Evolutionary conservation across 108 stramenopile genomes (phyloP), one percentile per base, ranked within the genome.

Genomic region (Aurantiochytrium sp.): DNA sequence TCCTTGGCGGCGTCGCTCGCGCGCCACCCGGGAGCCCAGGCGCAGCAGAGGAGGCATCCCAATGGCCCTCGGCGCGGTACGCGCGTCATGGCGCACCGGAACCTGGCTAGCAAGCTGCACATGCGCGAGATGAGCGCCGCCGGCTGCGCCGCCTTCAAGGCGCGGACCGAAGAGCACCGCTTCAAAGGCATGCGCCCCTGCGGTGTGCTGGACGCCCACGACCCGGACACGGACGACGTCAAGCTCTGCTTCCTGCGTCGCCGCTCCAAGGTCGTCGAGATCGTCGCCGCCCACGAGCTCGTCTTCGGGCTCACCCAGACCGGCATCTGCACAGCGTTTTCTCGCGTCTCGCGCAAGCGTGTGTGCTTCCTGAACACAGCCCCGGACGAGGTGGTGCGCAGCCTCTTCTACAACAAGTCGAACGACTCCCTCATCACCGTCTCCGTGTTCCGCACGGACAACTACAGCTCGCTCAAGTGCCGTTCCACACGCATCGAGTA

Each of bases 401-500:
- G 73, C 45, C 73, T 81, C 42, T 81, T 81, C 32, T 81, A 81
- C 73, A 81, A 81, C 73, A 81, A 81, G 3, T 81, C 73, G 12
- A 81, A 81, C 45, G 73, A 81, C 27, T 81, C 73, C 73, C 73
- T 81, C 73, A 81, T 81, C 73, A 81, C 73, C n/a, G 73, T 81
- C 39, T 81, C 73, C 12, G 73, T 81, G 36, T 81, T 27, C 2
- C 39, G 73, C 39, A 48, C 39, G 12, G 73, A 81, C 24, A 81
- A 81, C 73, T 81, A 81, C 3, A 81, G 73, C 45, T 81, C 73
- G 36, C 73, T 81, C 73, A 81, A 81, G 4, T 81, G 73, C 73
- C 39, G 73, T 8, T 81, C 73, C 12, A 81, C 73, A 6, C 73
- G 42, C 12, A 81, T 81, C 3, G 73, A 81, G 73, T 81, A 81